Base-by-base conservation (phyloP, 768 basidiomycete species). In the Sporobolomyces pararoseus region DNA sequence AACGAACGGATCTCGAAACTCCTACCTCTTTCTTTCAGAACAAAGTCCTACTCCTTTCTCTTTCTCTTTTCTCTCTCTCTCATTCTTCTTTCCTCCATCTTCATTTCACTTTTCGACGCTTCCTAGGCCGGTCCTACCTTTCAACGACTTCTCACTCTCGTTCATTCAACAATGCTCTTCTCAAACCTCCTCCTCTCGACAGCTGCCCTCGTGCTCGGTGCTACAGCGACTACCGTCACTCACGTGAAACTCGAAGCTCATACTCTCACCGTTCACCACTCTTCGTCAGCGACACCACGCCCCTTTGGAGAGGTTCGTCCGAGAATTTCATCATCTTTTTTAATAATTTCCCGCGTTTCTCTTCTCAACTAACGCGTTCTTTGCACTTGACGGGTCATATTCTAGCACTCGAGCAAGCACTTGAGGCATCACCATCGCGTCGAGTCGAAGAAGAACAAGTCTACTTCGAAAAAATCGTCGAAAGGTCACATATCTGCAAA, bases 141-240 rank as follows among this genome's bases (percentile, higher is more conserved):
- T n/a, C 47, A 7, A 27, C 25, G 12, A 10, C 50, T 51, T 47
- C 46, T 6, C 21, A 12, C 7, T 27, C 50, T 27, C 50, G 50
- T 51, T 51, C 50, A 27, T 27, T 51, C 46, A 47, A 47, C 46
- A 31, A 58, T 58, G 55, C 37, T 37, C 37, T 7, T 58, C 35
- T 42, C 55, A 7, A 19, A 58, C 19, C 37, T 42, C 37, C 9
- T 58, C 25, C 55, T 58, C 54, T 19, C 55, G 3, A 5, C 39
- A 0, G 37, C 51, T 0, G 32, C 63, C 0, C 50, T 58, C n/a
- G 12, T 23, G 19, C 21, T 57, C 60, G 34, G 7, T 27, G 14
- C n/a, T 27, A 23, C 49, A 32, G 55, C 55, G 4, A 25, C 55
- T 4, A 17, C 19, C 4, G 39, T 39, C 35, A 58, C 34, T 16